phyloP scores from a whole-genome alignment of 73 alveolate genomes.

The Paramecium pentaurelia region DNA sequence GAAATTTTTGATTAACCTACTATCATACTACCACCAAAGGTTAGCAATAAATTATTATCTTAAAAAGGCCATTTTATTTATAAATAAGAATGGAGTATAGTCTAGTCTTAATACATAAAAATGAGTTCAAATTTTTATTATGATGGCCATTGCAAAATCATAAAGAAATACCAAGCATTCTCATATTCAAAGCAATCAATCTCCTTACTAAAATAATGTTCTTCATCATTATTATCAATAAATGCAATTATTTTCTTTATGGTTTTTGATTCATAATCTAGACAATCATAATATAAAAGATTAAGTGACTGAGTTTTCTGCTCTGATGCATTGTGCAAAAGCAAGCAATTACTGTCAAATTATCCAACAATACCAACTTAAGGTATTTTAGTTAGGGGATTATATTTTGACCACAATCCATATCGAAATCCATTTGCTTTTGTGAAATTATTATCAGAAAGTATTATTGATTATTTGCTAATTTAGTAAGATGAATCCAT shows the following conservation, averaged over 20 bases:
- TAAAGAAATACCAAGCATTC: background rate
- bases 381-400: background rate
- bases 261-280: background rate
- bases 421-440: background rate
- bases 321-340: background rate
- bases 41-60: background rate
- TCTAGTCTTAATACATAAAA: background rate
- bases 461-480: background rate
- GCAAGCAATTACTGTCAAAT: background rate
- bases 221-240: background rate
- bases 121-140: background rate
- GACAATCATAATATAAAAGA: background rate
- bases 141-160: background rate
- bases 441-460: background rate
- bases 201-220: background rate
- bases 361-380: background rate
- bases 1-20: background rate
- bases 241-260: background rate
- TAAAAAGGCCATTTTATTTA: background rate
- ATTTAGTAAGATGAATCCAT: background rate
- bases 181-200: background rate
- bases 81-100: background rate
- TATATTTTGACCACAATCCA: background rate
- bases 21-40: background rate
- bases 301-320: background rate